Conservation (phyloP, 139 green algal species). For the Haematococcus sp. region DNA sequence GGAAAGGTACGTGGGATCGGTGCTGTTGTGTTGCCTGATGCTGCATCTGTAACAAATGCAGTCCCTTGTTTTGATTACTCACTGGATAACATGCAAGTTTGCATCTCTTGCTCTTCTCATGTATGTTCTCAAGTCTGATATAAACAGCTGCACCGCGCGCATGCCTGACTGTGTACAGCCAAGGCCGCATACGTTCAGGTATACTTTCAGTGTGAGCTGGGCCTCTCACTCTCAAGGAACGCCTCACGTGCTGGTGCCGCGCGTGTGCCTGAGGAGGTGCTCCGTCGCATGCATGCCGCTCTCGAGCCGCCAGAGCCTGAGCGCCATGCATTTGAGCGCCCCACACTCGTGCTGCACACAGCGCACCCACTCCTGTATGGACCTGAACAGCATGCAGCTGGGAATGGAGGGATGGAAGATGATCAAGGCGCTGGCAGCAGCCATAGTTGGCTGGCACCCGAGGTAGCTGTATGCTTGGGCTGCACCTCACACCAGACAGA, state of each 20-base stretch:
- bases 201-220: neutral
- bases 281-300: neutral
- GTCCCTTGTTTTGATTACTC: neutral
- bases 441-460: too few relatives aligned
- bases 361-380: neutral
- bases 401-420: too few relatives aligned
- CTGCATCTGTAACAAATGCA: neutral
- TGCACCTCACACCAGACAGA: too few relatives aligned
- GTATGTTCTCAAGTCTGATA: too few relatives aligned
- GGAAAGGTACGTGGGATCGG: neutral
- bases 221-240: neutral
- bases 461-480: too few relatives aligned
- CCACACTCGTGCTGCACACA: neutral
- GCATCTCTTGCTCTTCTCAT: too few relatives aligned
- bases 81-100: too few relatives aligned
- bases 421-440: neutral
- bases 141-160: too few relatives aligned
- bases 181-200: neutral
- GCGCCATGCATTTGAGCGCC: neutral
- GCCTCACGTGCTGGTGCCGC: neutral
- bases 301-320: neutral
- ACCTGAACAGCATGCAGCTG: neutral
- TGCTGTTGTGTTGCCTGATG: neutral
- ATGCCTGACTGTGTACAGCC: too few relatives aligned
- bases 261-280: neutral